These are phyloP conservation scores for Mimosa bimucronata DNA, from an alignment of 306 rosid genomes.

Conservation along the genomic window DNA sequence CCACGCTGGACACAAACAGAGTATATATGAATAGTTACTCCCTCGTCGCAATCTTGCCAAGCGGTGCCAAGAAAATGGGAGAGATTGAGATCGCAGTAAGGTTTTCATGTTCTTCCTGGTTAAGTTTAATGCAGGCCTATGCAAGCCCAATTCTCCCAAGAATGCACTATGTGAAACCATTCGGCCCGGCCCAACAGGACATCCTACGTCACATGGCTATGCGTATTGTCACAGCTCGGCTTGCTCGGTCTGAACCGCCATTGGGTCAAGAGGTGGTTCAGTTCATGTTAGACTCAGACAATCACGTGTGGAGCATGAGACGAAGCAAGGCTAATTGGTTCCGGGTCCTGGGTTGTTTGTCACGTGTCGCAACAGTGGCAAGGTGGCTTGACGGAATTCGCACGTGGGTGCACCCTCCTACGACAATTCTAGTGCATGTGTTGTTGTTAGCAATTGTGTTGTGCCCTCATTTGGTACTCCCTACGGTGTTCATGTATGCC, in stretches of 20 bases:
- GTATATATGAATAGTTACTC: slow-evolving; percentile 67
- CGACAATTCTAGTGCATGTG: slow-evolving; percentile 63
- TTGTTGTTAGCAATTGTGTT: slow-evolving; percentile 57
- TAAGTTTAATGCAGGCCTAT: slow-evolving; percentile 77
- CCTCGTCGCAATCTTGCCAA: slow-evolving; percentile 64
- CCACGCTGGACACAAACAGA: slow-evolving; percentile 71
- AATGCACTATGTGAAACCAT: slow-evolving; percentile 79
- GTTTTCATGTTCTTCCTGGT: slow-evolving; percentile 80
- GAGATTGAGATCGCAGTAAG: slow-evolving; percentile 81
- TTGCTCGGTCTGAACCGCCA: slow-evolving; percentile 77
- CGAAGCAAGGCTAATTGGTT: slow-evolving; percentile 91
- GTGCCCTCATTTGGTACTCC: slow-evolving; percentile 63
- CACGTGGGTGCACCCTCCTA: slow-evolving; percentile 79
- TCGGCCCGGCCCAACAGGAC: slow-evolving; percentile 85
- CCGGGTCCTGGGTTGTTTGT: slow-evolving; percentile 55
- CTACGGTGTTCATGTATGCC: slow-evolving; percentile 75
- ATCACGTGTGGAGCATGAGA: slow-evolving; percentile 87
- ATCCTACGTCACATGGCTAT: slow-evolving; percentile 72
- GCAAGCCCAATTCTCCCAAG: slow-evolving; percentile 71
- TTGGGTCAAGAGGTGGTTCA: slow-evolving; percentile 88
- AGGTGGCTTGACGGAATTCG: slow-evolving; percentile 72
- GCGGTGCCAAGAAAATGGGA: slow-evolving; percentile 90
- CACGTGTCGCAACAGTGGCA: slow-evolving; percentile 58
- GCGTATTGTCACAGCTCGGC: slow-evolving; percentile 75
- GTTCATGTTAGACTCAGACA: slow-evolving; percentile 71